These are phyloP conservation scores for Microbotryum violaceum DNA, from an alignment of 1,284 basidiomycete species.

Conservation along the genomic window DNA sequence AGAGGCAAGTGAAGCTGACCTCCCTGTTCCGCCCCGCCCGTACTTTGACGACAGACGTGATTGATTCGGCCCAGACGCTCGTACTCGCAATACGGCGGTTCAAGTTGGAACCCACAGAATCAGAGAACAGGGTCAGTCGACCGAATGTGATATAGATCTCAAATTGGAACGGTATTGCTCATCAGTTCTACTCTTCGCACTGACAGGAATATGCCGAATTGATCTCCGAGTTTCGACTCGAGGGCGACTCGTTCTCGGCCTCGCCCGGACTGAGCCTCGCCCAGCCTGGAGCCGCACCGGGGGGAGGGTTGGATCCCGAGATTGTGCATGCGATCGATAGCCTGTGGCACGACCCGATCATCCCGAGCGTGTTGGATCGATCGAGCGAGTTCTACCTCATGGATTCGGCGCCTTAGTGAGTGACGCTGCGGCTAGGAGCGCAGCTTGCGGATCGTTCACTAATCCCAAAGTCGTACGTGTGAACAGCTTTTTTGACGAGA, in stretches of 20 bases:
- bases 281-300: slow-evolving; percentile 16
- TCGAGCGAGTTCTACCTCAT: slow-evolving; percentile 88
- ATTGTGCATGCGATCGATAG: slow-evolving; percentile 41
- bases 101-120: slow-evolving; percentile 69
- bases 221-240: slow-evolving; percentile 47
- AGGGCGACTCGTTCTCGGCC: slow-evolving; percentile 39
- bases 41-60: slow-evolving; percentile 45
- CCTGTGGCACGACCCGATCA: slow-evolving; percentile 85
- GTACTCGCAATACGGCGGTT: slow-evolving; percentile 85
- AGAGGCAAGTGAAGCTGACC: not conserved
- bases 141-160: not conserved
- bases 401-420: slow-evolving; percentile 87
- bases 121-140: slow-evolving; percentile 59
- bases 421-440: slow-evolving; percentile 28
- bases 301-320: slow-evolving; percentile 37
- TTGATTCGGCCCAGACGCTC: slow-evolving; percentile 84
- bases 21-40: not conserved
- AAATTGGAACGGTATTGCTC: slow-evolving; percentile 47
- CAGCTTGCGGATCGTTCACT: slow-evolving; percentile 29
- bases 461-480: slow-evolving; percentile 32
- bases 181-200: slow-evolving; percentile 43
- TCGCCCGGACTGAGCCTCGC: slow-evolving; percentile 4
- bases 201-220: slow-evolving; percentile 44
- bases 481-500: slow-evolving; percentile 76
- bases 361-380: slow-evolving; percentile 76